Evolutionary conservation across 176 grass and related monocot genomes (phyloP), one percentile per base, ranked within the genome.

Genomic region (Aegilops sharonensis): DNA sequence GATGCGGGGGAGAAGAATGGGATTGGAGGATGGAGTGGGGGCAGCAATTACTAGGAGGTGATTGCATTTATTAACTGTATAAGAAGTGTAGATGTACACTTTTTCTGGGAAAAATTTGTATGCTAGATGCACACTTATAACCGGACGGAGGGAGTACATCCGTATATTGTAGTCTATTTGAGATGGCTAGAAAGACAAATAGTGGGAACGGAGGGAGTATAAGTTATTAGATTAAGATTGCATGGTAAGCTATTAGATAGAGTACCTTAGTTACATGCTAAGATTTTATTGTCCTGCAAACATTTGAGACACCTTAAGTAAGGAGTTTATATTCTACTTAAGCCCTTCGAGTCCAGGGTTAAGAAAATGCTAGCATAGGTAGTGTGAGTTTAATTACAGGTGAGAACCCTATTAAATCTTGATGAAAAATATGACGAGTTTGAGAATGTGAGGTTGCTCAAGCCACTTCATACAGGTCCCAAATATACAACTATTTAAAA

Each of bases 241-340:
- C 35, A 36, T 36, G 35, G 35, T 36, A 36, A 82, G 34, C 21
- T 34, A 84, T 29, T 79, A 48, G 21, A 84, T 30, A 72, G 70
- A 56, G 79, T 76, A 68, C 79, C 24, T 45, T 81, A 81, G 35
- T 69, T 83, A 21, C 25, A 37, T 69, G 66, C 23, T 48, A 71
- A 36, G 10, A 87, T 29, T 48, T 78, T 6, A 88, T 72, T 48
- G 18, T 48, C 10, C 54, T 52, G 42, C 21, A 81, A 65, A 66
- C 21, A 84, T 84, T 37, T 31, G 39, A 50, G 72, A 72, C 68
- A 29, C 39, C 40, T 72, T 31, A 14, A 63, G 35, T 34, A 15
- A 72, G 35, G 52, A 25, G 11, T 18, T 63, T 43, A 30, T 11
- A 10, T 69, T 70, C 29, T 37, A 60, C 39, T 78, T 54, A 39